phyloP scores from a whole-genome alignment of 2,329 filamentous ascomycete genomes.

The Xylaria sp. region DNA sequence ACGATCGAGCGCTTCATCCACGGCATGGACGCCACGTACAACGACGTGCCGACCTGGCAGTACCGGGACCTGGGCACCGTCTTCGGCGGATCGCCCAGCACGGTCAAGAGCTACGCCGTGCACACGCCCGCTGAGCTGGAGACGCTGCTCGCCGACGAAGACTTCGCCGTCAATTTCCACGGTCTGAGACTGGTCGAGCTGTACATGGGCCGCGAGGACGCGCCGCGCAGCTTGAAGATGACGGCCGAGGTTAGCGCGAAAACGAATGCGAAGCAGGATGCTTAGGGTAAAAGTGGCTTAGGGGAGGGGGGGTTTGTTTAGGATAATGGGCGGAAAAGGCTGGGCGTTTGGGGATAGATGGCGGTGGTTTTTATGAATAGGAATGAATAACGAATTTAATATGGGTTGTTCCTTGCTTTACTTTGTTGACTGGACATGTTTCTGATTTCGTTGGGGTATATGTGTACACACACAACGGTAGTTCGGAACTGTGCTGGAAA shows the following conservation, averaged over 20 bases:
- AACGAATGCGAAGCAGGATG: slow-evolving; percentile 63
- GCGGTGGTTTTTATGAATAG: slow-evolving; percentile 1
- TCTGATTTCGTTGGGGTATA: neutral
- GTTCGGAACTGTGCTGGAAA: neutral
- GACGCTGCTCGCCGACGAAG: slow-evolving; percentile 68
- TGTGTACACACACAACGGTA: neutral
- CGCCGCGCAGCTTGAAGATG: slow-evolving; percentile 73
- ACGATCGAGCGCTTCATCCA: slow-evolving; percentile 92
- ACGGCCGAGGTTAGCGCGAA: slow-evolving; percentile 77
- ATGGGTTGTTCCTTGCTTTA: neutral
- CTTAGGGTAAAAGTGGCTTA: no score
- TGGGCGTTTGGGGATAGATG: slow-evolving; percentile 1
- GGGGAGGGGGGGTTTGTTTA: neutral
- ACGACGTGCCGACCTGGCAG: slow-evolving; percentile 81
- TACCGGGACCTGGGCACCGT: slow-evolving; percentile 74
- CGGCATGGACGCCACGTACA: slow-evolving; percentile 81
- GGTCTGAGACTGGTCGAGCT: slow-evolving; percentile 80
- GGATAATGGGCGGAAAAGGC: neutral
- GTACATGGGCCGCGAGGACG: slow-evolving; percentile 82
- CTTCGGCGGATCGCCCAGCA: slow-evolving; percentile 68
- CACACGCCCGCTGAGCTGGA: slow-evolving; percentile 76
- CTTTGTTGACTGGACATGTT: neutral
- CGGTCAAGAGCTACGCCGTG: slow-evolving; percentile 68
- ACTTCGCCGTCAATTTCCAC: slow-evolving; percentile 66
- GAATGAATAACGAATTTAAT: slow-evolving; percentile 7